A percentile compares a stretch with the other conserved stretches of the same genome.
These are phyloP conservation scores for Rosa chinensis DNA, from an alignment of 306 rosid genomes.

Conservation along the genomic window DNA sequence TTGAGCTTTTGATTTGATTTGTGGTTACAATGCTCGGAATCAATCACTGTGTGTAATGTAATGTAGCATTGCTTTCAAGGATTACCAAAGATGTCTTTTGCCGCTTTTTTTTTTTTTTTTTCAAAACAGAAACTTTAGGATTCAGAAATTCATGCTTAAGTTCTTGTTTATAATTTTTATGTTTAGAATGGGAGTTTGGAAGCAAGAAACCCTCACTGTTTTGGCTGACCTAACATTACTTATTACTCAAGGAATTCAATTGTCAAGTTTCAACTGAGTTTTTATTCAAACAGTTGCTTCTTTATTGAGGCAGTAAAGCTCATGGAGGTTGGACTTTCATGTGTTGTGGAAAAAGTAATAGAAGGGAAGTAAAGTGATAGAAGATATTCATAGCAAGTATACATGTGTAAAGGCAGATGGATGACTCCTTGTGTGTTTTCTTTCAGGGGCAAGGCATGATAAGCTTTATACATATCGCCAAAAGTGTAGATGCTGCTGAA, in stretches of 20 bases:
- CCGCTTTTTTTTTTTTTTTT: not conserved
- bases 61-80: not conserved
- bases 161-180: not conserved
- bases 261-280: not conserved
- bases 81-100: not conserved
- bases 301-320: not conserved
- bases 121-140: not conserved
- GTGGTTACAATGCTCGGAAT: not conserved
- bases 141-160: not conserved
- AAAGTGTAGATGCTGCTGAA: conserved; percentile 61
- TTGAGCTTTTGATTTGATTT: not conserved
- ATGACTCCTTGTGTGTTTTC: conserved; percentile 6
- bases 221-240: not conserved
- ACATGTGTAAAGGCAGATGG: conserved; percentile 2
- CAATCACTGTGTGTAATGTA: not conserved
- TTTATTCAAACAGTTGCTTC: not conserved
- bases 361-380: not conserved
- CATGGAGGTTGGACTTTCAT: not conserved
- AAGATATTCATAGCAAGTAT: not conserved
- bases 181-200: not conserved
- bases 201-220: not conserved
- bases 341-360: not conserved
- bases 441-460: conserved; percentile 88
- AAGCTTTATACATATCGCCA: conserved; percentile 58
- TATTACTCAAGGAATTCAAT: not conserved